Evolutionary conservation across 208 protist species (phyloP), one percentile per base, ranked within the genome.

Genomic region (Naegleria fowleri): DNA sequence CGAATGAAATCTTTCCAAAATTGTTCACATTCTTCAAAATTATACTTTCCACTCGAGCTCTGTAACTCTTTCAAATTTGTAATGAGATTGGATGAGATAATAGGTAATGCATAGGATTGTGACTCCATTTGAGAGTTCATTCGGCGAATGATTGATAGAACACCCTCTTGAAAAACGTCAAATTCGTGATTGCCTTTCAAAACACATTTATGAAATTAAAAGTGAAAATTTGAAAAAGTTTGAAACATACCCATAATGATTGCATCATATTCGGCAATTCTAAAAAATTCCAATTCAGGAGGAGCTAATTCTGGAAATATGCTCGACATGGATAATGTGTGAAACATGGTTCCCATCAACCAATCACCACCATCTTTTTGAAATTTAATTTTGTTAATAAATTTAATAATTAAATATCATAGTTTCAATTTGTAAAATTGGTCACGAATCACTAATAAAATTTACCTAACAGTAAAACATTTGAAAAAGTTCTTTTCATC

Each of bases 221-320:
- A n/a, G 15, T 15, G 15, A 58, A 58, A 67, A 67, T 67, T 4
- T 29, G 1, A 15, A 67, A 15, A 29, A 29, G 22, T 67, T 67
- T 1, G 13, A 67, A 22, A 67, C 55, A 22, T 22, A 67, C 55
- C 67, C 9, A 79, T 36, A 36, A 36, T 13, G 7, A 79, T 79
- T 79, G 67, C 67, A 79, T 79, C 67, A 79, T 79, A 79, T 79
- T 36, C 29, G 9, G 67, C 67, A 79, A 79, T 79, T n/a, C 29
- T 29, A 79, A 79, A 79, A 79, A 79, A 79, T 25, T 79, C 67
- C 29, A 79, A 79, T 79, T 79, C 67, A 36, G 67, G 67, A 36
- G 67, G 67, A 79, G 29, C 29, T 36, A 79, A 11, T 9, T 79
- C 6, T 79, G 67, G 67, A 25, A 79, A 79, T 9, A 79, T 13